Percentiles rank a stretch among this genome's conserved stretches.
These are phyloP conservation scores for Gracilaria vermiculophylla DNA, from an alignment of 23 red algal species.

Conservation along the genomic window DNA sequence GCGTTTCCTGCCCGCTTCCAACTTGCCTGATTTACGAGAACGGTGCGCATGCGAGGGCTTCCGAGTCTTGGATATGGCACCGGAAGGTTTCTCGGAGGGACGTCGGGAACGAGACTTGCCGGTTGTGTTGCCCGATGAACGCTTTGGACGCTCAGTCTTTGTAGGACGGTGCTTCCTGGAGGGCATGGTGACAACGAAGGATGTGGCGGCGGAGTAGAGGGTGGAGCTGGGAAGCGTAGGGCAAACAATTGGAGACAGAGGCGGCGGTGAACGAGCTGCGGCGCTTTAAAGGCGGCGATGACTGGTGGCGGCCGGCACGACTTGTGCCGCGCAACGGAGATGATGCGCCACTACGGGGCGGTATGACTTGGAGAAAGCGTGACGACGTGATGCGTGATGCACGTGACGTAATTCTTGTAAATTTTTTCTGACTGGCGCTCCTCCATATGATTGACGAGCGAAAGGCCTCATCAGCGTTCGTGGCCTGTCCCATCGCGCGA, in stretches of 20 bases:
- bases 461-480: too few species aligned
- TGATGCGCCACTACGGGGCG: background rate
- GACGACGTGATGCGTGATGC: slow-evolving; percentile 4
- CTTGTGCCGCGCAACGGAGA: background rate
- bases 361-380: slow-evolving; percentile 7
- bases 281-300: background rate
- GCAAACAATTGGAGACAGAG: too few species aligned
- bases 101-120: background rate
- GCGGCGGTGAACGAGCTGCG: background rate
- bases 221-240: background rate
- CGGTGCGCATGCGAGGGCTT: background rate
- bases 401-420: background rate
- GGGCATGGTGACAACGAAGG: background rate
- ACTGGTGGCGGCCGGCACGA: background rate
- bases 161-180: background rate
- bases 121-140: background rate
- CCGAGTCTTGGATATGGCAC: background rate
- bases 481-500: too few species aligned
- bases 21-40: background rate
- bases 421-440: background rate
- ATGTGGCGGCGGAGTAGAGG: too few species aligned
- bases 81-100: background rate
- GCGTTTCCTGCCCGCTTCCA: background rate
- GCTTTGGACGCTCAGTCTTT: background rate
- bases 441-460: background rate